Evolutionary conservation across 176 grass and related monocot species (phyloP), one percentile per base, ranked within the genome.

Genomic region (Urochloa ruziziensis): DNA sequence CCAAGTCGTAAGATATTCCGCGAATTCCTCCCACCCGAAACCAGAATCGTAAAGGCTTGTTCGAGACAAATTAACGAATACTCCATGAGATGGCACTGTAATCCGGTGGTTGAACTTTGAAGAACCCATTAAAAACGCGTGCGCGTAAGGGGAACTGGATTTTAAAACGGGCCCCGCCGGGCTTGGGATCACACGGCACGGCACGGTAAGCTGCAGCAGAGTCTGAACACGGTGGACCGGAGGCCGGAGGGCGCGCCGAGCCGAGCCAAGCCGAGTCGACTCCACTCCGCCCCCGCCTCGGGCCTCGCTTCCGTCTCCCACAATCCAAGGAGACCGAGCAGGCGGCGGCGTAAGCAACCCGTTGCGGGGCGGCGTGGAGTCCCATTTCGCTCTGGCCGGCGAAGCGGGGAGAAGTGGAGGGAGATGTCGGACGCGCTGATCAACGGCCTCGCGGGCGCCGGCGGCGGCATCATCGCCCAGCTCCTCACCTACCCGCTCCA

Each of bases 361-460:
- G 79, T 42, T n/a, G 48, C 15, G 75, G 21, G 61, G 29, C 42
- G 44, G 46, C 4, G 70, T 51, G 63, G 60, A 60, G 53, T 49
- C 27, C 49, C 35, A 15, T 49, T 59, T 67, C 4, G 61, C 76
- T 30, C 18, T 7, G 72, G 64, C 46, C 14, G 73, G 80, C 39
- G 58, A 34, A 11, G 61, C 72, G 48, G 18, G 30, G 47, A 23
- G 58, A 13, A 43, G 36, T 0, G 29, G 69, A 18, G 6, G 70
- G 46, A 40, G 83, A 94, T 97, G 92, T 97, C 94, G 62, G 94
- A 97, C 77, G 94, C 94, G 67, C 61, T 97, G 67, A 94, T 97
- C 83, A 97, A 94, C 88, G 94, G 94, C 60, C 73, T 97, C 85
- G 92, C 94, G 37, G 92, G 94, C 87, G 90, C 94, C 77, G 94